These are phyloP conservation scores for Auriscalpium orientale DNA, from an alignment of 768 basidiomycete genomes.

Conservation along the genomic window DNA sequence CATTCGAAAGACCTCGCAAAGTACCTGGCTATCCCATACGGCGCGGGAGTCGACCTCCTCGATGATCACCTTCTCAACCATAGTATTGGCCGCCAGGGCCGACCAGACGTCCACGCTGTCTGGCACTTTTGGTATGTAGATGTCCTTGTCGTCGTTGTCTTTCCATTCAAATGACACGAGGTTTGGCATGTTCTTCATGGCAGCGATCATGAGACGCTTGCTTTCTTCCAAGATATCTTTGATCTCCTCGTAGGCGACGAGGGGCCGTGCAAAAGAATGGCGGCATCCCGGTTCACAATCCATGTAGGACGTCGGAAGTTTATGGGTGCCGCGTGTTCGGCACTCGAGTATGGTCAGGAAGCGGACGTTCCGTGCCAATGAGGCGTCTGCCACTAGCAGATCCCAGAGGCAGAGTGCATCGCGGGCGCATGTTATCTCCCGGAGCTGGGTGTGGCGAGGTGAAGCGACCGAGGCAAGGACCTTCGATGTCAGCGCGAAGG, in stretches of 20 bases:
- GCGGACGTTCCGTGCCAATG: background rate
- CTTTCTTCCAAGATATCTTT: too few relatives aligned
- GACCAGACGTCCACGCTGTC: background rate
- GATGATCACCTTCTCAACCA: background rate
- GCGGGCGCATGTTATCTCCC: background rate
- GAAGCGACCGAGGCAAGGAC: background rate
- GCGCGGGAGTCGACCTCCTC: background rate
- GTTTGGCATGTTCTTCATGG: too few relatives aligned
- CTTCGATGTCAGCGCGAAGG: background rate
- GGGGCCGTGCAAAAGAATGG: too few relatives aligned
- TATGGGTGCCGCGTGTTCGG: background rate
- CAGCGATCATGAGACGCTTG: too few relatives aligned
- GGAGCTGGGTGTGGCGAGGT: background rate
- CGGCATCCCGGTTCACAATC: too few relatives aligned
- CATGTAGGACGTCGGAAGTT: too few relatives aligned
- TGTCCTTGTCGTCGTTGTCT: background rate
- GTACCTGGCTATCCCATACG: background rate
- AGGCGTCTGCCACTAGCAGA: background rate
- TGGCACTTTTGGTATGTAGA: background rate
- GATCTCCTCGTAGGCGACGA: too few relatives aligned
- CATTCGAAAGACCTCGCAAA: background rate
- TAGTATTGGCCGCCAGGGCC: background rate
- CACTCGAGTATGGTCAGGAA: background rate
- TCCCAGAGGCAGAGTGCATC: background rate
- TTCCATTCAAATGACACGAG: too few relatives aligned